Percentiles rank a stretch among this genome's conserved stretches.
phyloP scores from a whole-genome alignment of 176 grass and related monocot genomes.

The Oryza coarctata region DNA sequence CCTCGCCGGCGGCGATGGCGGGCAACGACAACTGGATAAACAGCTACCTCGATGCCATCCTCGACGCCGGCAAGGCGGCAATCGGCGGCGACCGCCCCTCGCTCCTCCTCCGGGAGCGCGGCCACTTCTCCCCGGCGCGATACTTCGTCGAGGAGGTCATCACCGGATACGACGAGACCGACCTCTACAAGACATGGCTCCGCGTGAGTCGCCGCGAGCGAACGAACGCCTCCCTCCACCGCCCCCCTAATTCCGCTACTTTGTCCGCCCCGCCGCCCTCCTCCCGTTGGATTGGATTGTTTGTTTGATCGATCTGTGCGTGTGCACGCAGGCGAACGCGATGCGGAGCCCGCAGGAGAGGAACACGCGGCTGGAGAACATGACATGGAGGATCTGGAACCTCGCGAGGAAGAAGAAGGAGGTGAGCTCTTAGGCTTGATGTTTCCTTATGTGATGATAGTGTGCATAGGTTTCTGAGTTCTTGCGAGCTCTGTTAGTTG shows the following conservation, averaged over 20 bases:
- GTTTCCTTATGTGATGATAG: neutral
- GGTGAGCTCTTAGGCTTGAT: constrained; percentile 43
- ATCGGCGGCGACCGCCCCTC: constrained; percentile 62
- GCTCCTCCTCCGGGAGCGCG: constrained; percentile 72
- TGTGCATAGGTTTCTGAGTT: neutral
- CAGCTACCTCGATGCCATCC: constrained; percentile 76
- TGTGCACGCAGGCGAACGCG: constrained; percentile 61
- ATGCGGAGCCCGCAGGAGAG: constrained; percentile 99
- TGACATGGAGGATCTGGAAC: constrained; percentile 99
- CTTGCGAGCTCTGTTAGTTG: neutral
- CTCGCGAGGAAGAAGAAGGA: constrained; percentile 98
- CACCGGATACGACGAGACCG: constrained; percentile 78
- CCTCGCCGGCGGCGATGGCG: constrained; percentile 36
- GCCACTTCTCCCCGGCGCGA: constrained; percentile 68
- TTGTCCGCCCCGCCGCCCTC: neutral
- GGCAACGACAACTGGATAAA: constrained; percentile 83
- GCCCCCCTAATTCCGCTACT: neutral
- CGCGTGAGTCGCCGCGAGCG: constrained; percentile 37
- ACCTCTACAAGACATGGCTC: constrained; percentile 87
- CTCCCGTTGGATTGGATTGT: no score
- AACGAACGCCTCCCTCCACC: neutral
- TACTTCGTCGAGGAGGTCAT: constrained; percentile 94
- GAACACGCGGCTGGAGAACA: constrained; percentile 97
- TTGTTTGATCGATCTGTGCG: constrained; percentile 36
- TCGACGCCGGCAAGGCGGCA: constrained; percentile 57